phyloP scores from a whole-genome alignment of 495 filamentous ascomycete species.

The Trypethelium eluteriae region DNA sequence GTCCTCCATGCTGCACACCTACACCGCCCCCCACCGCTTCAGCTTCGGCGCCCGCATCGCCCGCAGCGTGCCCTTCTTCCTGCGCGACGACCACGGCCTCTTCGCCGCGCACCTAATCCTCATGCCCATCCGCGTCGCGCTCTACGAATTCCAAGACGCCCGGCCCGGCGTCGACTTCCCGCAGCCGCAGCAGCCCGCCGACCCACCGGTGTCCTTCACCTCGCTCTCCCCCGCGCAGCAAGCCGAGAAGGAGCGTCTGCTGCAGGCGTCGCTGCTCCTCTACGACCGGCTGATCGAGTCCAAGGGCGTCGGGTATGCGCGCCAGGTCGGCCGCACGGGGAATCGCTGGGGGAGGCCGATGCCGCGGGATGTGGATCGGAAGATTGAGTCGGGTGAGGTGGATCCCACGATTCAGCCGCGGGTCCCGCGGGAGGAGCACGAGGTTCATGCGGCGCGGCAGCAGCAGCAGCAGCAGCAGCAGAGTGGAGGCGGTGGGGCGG shows the following conservation, averaged over 20 bases:
- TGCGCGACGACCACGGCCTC: neutral
- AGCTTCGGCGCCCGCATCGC: neutral
- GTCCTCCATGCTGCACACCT: neutral
- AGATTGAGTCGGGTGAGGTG: neutral
- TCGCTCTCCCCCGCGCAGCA: too few relatives aligned
- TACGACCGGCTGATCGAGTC: neutral
- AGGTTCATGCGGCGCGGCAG: too few relatives aligned
- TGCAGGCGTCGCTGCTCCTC: neutral
- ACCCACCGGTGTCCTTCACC: too few relatives aligned
- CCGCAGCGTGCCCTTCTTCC: neutral
- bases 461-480: neutral
- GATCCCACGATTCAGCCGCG: neutral
- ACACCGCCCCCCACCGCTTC: neutral
- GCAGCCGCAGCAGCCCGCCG: neutral
- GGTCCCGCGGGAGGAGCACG: too few relatives aligned
- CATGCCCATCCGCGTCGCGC: neutral
- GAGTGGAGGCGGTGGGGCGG: neutral
- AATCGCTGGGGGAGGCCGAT: slow-evolving; percentile 1
- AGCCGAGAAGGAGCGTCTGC: neutral
- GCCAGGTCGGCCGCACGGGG: neutral
- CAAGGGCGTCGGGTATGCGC: neutral
- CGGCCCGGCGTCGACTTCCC: neutral
- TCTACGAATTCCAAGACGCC: neutral
- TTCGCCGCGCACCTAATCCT: neutral
- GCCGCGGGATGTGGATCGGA: neutral